Evolutionary conservation across 176 grass and related monocot species (phyloP).

Genomic region (Eleusine coracana): DNA sequence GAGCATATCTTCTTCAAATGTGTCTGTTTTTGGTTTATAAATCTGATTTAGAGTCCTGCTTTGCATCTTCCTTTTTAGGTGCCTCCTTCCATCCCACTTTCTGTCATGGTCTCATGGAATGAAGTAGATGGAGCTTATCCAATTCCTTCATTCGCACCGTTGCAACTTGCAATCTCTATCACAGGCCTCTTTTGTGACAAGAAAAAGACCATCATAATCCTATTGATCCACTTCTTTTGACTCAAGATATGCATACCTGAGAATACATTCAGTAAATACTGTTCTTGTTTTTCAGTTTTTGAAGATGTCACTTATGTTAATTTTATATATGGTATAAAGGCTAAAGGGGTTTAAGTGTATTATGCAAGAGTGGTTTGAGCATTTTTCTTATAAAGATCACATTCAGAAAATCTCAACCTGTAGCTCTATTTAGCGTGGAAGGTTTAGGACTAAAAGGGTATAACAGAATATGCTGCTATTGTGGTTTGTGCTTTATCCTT

Average conservation of each 20-base stretch:
- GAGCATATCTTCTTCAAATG: constrained; percentile 51
- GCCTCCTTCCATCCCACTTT: constrained; percentile 24
- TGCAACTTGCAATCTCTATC: constrained; percentile 21
- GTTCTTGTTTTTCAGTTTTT: neutral
- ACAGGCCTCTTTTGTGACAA: constrained; percentile 31
- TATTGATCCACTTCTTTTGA: constrained; percentile 33
- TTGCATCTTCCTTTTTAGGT: constrained; percentile 46
- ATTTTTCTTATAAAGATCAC: constrained; percentile 39
- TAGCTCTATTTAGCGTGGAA: constrained; percentile 27
- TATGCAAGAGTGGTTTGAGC: constrained; percentile 23
- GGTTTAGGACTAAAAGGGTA: constrained; percentile 9
- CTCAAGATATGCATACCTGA: neutral
- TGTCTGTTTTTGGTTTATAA: constrained; percentile 40
- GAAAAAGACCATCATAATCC: constrained; percentile 27
- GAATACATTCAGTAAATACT: neutral
- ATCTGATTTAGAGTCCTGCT: constrained; percentile 17
- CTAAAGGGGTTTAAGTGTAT: neutral
- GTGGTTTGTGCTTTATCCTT: constrained; percentile 32
- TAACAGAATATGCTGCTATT: constrained; percentile 49
- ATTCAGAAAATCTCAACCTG: constrained; percentile 38
- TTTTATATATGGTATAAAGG: neutral
- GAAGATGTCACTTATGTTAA: constrained; percentile 4
- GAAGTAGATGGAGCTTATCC: constrained; percentile 52
- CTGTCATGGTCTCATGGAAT: constrained; percentile 25
- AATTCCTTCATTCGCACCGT: constrained; percentile 37